phyloP scores from a whole-genome alignment of 2,329 filamentous ascomycete genomes.

The Apiospora rasikravindrae region DNA sequence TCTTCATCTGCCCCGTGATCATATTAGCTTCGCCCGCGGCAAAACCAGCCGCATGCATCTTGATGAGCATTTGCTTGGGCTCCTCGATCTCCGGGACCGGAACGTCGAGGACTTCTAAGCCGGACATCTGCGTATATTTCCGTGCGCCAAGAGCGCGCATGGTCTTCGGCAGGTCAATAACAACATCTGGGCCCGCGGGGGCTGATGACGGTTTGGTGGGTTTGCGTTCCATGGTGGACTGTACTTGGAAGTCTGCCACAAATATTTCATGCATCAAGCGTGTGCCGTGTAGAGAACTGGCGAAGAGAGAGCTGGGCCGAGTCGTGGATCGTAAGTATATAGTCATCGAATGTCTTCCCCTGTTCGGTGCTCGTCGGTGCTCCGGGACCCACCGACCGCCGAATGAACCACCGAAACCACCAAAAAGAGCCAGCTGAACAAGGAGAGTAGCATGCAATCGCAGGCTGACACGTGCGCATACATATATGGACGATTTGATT shows the following conservation, averaged over 20 bases:
- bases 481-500: not conserved
- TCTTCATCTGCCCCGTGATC: constrained; percentile 32
- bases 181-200: constrained; percentile 24
- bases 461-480: not conserved
- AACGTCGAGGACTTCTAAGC: constrained; percentile 47
- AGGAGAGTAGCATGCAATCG: not conserved
- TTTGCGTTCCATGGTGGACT: not conserved
- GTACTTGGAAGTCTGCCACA: no score
- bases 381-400: constrained; percentile 16
- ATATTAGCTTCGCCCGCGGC: constrained; percentile 43
- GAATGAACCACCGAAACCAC: constrained; percentile 9
- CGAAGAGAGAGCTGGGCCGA: not conserved
- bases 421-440: not conserved
- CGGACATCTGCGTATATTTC: constrained; percentile 43
- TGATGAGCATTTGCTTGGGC: constrained; percentile 49
- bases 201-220: not conserved
- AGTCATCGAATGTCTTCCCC: not conserved
- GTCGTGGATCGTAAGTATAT: not conserved
- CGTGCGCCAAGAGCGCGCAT: constrained; percentile 52
- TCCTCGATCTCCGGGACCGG: constrained; percentile 49
- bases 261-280: not conserved
- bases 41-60: constrained; percentile 44
- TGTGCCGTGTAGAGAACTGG: not conserved
- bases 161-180: constrained; percentile 41
- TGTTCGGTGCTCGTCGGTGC: constrained; percentile 17